Evolutionary conservation across 192 early-diverging fungal species (phyloP).

Genomic region (Coemansia sp.): DNA sequence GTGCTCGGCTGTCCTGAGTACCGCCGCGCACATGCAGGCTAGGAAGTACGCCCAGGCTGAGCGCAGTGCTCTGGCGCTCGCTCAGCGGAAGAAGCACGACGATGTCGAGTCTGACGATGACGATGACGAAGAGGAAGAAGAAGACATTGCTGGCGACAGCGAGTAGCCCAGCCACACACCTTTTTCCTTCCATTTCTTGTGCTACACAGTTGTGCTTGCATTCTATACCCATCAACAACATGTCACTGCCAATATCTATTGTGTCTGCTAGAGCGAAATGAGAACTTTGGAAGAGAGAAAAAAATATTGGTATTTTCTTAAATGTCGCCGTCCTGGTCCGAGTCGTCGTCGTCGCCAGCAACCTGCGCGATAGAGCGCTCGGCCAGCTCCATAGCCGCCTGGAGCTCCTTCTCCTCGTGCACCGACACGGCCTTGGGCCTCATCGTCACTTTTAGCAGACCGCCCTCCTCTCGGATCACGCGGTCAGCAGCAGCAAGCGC

Average conservation of each 20-base stretch:
- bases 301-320: background rate
- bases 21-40: constrained; percentile 31
- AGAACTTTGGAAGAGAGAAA: background rate
- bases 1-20: constrained; percentile 52
- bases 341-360: constrained; percentile 89
- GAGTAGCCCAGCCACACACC: background rate
- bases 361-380: constrained; percentile 94
- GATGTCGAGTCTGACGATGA: constrained; percentile 5
- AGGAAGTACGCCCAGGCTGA: constrained; percentile 29
- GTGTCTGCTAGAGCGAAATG: background rate
- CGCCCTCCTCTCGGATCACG: constrained; percentile 69
- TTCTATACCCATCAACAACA: background rate
- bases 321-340: constrained; percentile 59
- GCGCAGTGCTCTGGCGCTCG: constrained; percentile 12
- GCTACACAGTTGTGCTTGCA: background rate
- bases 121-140: constrained; percentile 9
- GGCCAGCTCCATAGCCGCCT: constrained; percentile 82
- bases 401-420: constrained; percentile 93
- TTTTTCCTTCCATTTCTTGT: background rate
- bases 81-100: constrained; percentile 45
- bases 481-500: constrained; percentile 83
- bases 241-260: background rate
- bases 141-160: background rate
- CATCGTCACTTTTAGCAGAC: constrained; percentile 84
- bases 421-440: constrained; percentile 91